Conservation (phyloP, 148 eudicot species). For the Camellia japonica region DNA sequence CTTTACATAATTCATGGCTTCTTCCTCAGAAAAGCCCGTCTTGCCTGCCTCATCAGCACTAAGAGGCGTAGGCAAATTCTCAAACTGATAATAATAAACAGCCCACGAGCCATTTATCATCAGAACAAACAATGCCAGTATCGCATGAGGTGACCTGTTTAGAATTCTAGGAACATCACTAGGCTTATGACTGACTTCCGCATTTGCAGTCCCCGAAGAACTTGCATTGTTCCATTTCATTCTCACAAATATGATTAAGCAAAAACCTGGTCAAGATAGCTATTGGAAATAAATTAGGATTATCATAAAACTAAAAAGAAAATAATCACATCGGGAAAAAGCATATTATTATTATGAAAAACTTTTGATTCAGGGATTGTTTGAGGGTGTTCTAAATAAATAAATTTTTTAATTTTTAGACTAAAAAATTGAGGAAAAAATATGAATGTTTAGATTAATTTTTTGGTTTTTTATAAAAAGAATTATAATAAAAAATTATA, state of each 20-base stretch:
- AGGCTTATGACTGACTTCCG: not conserved
- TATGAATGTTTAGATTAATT: too few relatives aligned
- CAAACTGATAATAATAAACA: constrained; percentile 62
- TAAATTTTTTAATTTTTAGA: too few relatives aligned
- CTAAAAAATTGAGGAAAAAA: too few relatives aligned
- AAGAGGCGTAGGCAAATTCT: constrained; percentile 61
- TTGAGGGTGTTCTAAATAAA: too few relatives aligned
- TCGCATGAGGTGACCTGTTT: constrained; percentile 54
- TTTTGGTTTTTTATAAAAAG: too few relatives aligned
- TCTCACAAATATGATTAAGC: not conserved
- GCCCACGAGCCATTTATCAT: constrained; percentile 56
- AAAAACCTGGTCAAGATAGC: constrained; percentile 10
- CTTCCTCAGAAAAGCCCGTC: constrained; percentile 82
- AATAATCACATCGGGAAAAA: too few relatives aligned
- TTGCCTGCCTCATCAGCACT: constrained; percentile 65
- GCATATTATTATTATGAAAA: too few relatives aligned
- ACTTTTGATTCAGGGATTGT: too few relatives aligned
- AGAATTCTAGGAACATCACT: constrained; percentile 13
- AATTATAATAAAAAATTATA: too few relatives aligned
- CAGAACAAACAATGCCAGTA: constrained; percentile 57
- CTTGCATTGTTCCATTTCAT: constrained; percentile 18
- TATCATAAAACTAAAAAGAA: too few relatives aligned
- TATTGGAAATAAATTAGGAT: not conserved
- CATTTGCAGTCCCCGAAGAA: not conserved
- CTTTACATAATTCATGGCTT: constrained; percentile 71